phyloP scores from a whole-genome alignment of 768 basidiomycete species.

The Serendipita vermifera region DNA sequence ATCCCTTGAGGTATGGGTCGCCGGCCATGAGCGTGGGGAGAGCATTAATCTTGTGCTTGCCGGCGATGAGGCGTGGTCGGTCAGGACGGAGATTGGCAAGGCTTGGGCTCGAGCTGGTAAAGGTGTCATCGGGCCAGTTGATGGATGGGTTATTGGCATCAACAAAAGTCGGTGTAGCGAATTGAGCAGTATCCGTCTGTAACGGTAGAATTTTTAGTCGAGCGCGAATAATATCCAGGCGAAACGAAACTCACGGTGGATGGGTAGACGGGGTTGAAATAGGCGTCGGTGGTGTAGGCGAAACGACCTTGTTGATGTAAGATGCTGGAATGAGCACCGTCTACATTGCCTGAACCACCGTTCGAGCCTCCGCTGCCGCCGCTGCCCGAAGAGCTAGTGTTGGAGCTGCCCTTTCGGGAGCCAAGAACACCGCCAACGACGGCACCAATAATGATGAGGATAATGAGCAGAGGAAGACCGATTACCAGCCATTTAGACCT shows the following conservation, averaged over 20 bases:
- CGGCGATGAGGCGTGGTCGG: slow-evolving; percentile 86
- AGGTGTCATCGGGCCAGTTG: slow-evolving; percentile 73
- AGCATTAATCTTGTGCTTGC: slow-evolving; percentile 79
- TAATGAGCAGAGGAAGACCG: slow-evolving; percentile 22
- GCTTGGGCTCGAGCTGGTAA: slow-evolving; percentile 39
- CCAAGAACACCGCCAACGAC: slow-evolving; percentile 66
- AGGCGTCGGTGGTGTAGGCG: slow-evolving; percentile 68
- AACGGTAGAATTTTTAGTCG: not conserved
- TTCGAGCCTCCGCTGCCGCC: slow-evolving; percentile 9
- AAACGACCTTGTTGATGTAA: slow-evolving; percentile 53
- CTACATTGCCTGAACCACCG: slow-evolving; percentile 25
- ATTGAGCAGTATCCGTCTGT: slow-evolving; percentile 68
- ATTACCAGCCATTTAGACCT: slow-evolving; percentile 27
- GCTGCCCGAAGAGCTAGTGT: slow-evolving; percentile 22
- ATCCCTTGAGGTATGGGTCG: slow-evolving; percentile 74
- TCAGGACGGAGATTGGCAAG: slow-evolving; percentile 54
- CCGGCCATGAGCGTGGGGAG: slow-evolving; percentile 61
- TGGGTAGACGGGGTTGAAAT: slow-evolving; percentile 74
- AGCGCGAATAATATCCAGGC: not conserved
- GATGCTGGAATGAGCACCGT: slow-evolving; percentile 43
- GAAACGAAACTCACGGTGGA: slow-evolving; percentile 52
- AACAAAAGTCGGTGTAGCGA: slow-evolving; percentile 57
- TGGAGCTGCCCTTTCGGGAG: slow-evolving; percentile 38
- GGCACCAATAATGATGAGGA: slow-evolving; percentile 29
- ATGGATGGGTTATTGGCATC: slow-evolving; percentile 34